A percentile compares a stretch with the other conserved stretches of the same genome.
These are phyloP conservation scores for Zymoseptoria crescenta DNA, from an alignment of 2,329 filamentous ascomycete species.

Conservation along the genomic window DNA sequence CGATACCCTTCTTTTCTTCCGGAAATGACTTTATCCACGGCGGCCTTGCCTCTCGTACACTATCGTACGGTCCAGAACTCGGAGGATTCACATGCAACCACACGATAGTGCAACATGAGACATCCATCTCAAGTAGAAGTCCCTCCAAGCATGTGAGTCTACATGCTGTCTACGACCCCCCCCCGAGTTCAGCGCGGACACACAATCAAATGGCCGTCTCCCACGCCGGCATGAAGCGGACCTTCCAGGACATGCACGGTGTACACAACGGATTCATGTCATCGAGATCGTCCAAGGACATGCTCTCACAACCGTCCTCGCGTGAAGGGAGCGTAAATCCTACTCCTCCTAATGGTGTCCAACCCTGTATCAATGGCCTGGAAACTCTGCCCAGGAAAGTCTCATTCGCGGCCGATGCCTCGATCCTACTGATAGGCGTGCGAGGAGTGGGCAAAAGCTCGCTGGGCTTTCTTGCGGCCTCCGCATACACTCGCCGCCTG, in stretches of 20 bases:
- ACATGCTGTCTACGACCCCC: neutral
- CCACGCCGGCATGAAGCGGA: slow-evolving; percentile 26
- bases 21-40: neutral
- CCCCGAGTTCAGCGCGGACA: neutral
- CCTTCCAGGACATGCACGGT: slow-evolving; percentile 22
- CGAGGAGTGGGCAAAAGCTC: slow-evolving; percentile 70
- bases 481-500: slow-evolving; percentile 59
- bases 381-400: slow-evolving; percentile 14
- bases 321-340: slow-evolving; percentile 14
- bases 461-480: slow-evolving; percentile 65
- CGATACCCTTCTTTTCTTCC: neutral
- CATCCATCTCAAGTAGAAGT: neutral
- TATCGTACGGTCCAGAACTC: neutral
- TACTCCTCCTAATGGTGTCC: slow-evolving; percentile 12
- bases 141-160: neutral
- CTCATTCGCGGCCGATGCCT: slow-evolving; percentile 53
- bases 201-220: slow-evolving; percentile 16
- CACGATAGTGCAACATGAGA: neutral
- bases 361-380: neutral
- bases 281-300: slow-evolving; percentile 9
- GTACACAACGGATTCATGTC: neutral
- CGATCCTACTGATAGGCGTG: slow-evolving; percentile 65
- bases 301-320: slow-evolving; percentile 6
- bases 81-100: neutral
- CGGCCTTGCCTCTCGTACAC: neutral